phyloP scores from a whole-genome alignment of 2,329 filamentous ascomycete genomes.

The Sporothrix inflata region DNA sequence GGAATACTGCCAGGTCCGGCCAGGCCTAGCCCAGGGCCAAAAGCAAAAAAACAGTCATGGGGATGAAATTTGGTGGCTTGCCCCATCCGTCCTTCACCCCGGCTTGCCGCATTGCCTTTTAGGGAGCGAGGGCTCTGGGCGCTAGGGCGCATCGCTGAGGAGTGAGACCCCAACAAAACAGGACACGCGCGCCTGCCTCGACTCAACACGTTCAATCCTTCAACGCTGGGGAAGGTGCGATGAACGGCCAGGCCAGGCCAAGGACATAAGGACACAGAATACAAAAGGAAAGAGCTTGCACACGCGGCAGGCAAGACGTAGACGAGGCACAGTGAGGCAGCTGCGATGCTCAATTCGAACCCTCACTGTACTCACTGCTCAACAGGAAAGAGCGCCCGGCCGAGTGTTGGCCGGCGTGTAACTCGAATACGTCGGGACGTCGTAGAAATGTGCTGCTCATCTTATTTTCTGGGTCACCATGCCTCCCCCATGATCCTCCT shows the following conservation, averaged over 20 bases:
- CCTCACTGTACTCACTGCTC: background rate
- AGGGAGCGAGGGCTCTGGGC: background rate
- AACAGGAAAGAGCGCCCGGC: background rate
- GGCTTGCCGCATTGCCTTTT: background rate
- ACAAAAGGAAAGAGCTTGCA: background rate
- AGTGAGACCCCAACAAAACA: conserved; percentile 21
- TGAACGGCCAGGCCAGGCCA: background rate
- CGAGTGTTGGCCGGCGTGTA: background rate
- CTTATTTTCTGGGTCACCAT: conserved; percentile 13
- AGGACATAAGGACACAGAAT: background rate
- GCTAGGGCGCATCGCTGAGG: conserved; percentile 7
- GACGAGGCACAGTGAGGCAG: background rate
- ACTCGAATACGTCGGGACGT: background rate
- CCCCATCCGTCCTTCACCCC: background rate
- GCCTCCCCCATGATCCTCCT: background rate
- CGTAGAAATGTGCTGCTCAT: conserved; percentile 2
- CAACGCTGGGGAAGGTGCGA: conserved; percentile 4
- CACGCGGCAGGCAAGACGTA: background rate
- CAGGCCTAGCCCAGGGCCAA: background rate
- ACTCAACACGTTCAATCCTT: conserved; percentile 3
- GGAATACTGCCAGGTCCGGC: conserved; percentile 12
- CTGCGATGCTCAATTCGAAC: background rate
- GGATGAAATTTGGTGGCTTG: conserved; percentile 11
- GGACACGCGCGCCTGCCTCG: conserved; percentile 10
- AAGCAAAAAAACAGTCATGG: background rate